These are phyloP conservation scores for Penicillium sp. DNA, from an alignment of 2,329 filamentous ascomycete species.

Conservation along the genomic window DNA sequence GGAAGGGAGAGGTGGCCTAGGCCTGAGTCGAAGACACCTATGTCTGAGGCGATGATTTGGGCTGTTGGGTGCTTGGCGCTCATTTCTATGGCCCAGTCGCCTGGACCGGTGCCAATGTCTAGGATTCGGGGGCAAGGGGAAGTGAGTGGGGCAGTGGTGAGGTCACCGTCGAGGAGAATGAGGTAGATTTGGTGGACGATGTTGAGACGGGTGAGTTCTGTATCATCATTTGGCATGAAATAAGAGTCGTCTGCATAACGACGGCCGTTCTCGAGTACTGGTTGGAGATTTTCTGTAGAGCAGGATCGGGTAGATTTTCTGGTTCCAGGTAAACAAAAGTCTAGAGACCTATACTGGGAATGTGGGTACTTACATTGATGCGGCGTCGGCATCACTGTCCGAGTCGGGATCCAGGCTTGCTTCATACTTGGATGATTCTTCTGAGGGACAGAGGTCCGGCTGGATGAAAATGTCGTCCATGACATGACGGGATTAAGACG, in stretches of 20 bases:
- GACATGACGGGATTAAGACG: slow-evolving; percentile 25
- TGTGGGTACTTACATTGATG: slow-evolving; percentile 26
- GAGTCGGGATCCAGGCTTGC: slow-evolving; percentile 11
- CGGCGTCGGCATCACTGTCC: slow-evolving; percentile 15
- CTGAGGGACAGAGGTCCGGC: slow-evolving; percentile 6
- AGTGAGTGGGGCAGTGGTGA: slow-evolving; percentile 33
- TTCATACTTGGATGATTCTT: not conserved
- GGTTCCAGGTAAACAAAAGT: slow-evolving; percentile 18
- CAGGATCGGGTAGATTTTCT: slow-evolving; percentile 39
- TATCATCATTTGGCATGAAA: slow-evolving; percentile 65
- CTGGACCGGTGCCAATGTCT: slow-evolving; percentile 50
- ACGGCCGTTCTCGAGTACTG: slow-evolving; percentile 60
- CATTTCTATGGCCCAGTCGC: slow-evolving; percentile 51
- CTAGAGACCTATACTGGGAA: not conserved
- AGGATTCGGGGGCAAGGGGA: slow-evolving; percentile 31
- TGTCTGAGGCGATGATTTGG: slow-evolving; percentile 49
- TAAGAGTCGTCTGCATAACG: slow-evolving; percentile 62
- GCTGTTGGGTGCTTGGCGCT: slow-evolving; percentile 44
- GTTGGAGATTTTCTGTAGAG: slow-evolving; percentile 47
- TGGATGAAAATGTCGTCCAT: slow-evolving; percentile 25
- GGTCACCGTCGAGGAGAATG: slow-evolving; percentile 36
- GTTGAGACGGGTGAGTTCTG: slow-evolving; percentile 62
- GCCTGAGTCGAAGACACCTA: slow-evolving; percentile 44
- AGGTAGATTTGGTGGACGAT: slow-evolving; percentile 64
- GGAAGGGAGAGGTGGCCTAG: slow-evolving; percentile 34